phyloP scores from a whole-genome alignment of 2,329 filamentous ascomycete species.

The Fusarium pseudoanthophilum region DNA sequence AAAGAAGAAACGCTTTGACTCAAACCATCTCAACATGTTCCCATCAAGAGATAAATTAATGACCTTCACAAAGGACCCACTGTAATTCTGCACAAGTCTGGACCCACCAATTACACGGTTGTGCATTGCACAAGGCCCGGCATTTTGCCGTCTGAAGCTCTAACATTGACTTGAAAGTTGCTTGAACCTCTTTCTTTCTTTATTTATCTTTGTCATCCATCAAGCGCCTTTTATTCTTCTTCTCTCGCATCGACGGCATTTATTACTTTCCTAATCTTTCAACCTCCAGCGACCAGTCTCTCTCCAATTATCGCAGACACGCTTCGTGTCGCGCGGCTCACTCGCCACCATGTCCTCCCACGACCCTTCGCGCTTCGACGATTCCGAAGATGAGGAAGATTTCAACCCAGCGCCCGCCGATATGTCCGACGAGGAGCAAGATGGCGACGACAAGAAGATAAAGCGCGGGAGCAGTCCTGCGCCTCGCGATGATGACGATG shows the following conservation, averaged over 20 bases:
- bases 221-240: slow-evolving; percentile 19
- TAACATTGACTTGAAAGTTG: slow-evolving; percentile 19
- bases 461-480: slow-evolving; percentile 57
- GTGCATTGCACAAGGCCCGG: slow-evolving; percentile 27
- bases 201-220: slow-evolving; percentile 38
- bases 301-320: slow-evolving; percentile 19
- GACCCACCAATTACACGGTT: slow-evolving; percentile 17
- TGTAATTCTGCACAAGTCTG: slow-evolving; percentile 1
- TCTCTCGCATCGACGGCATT: neutral
- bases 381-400: slow-evolving; percentile 83
- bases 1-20: neutral
- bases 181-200: slow-evolving; percentile 23
- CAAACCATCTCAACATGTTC: neutral
- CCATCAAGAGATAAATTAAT: neutral
- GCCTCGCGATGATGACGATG: slow-evolving; percentile 49
- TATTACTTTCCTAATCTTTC: slow-evolving; percentile 15
- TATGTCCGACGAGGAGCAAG: slow-evolving; percentile 70
- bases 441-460: slow-evolving; percentile 52
- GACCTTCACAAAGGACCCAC: neutral
- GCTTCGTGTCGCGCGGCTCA: slow-evolving; percentile 35
- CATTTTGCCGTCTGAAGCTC: slow-evolving; percentile 37
- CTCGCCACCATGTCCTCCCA: slow-evolving; percentile 57
- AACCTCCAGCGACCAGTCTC: neutral
- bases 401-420: slow-evolving; percentile 87
- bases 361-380: slow-evolving; percentile 62